Conservation (phyloP, 768 basidiomycete species). For the Termitomyces titanicus region DNA sequence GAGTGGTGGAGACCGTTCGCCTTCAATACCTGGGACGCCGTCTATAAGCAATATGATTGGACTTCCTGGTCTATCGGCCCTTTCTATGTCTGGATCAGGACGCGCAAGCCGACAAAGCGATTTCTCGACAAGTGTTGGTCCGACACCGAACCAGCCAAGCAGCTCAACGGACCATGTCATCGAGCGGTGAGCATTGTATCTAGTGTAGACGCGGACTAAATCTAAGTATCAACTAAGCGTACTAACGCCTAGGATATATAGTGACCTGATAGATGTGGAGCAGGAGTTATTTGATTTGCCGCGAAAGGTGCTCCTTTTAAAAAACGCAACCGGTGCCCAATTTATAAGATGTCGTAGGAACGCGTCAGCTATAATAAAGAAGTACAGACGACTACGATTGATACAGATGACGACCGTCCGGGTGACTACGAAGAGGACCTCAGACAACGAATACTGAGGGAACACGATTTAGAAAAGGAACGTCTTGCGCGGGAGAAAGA, state of each 20-base stretch:
- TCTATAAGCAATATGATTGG: slow-evolving; percentile 34
- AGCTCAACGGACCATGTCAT: slow-evolving; percentile 67
- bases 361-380: slow-evolving; percentile 83
- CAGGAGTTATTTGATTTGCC: slow-evolving; percentile 90
- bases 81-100: slow-evolving; percentile 48
- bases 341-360: slow-evolving; percentile 41
- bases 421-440: slow-evolving; percentile 67
- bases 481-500: slow-evolving; percentile 69
- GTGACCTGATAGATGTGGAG: slow-evolving; percentile 86
- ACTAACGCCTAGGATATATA: slow-evolving; percentile 59
- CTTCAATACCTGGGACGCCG: slow-evolving; percentile 73
- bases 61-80: slow-evolving; percentile 31
- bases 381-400: slow-evolving; percentile 71
- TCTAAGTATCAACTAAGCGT: slow-evolving; percentile 32
- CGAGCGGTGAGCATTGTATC: slow-evolving; percentile 49
- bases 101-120: slow-evolving; percentile 72
- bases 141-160: slow-evolving; percentile 41
- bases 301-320: slow-evolving; percentile 54
- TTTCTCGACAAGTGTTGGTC: slow-evolving; percentile 43
- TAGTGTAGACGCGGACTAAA: not conserved
- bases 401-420: slow-evolving; percentile 40
- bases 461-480: slow-evolving; percentile 70
- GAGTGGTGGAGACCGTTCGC: slow-evolving; percentile 64
- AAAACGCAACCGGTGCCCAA: not conserved
- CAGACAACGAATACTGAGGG: slow-evolving; percentile 61